These are phyloP conservation scores for Pisolithus thermaeus DNA, from an alignment of 1,284 basidiomycete species.

Conservation along the genomic window DNA sequence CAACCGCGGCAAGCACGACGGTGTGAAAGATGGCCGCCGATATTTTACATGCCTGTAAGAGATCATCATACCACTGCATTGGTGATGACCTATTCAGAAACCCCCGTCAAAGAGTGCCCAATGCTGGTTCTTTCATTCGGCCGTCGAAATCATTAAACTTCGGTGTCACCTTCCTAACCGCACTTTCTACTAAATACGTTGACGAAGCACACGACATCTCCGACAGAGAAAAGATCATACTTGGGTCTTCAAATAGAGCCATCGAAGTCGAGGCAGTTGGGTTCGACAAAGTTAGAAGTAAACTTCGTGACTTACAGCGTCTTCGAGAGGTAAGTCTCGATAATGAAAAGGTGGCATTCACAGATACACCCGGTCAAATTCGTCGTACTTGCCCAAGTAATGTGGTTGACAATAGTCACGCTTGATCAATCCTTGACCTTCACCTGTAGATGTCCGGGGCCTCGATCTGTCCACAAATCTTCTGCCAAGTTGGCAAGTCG, in stretches of 20 bases:
- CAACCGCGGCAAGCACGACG: slow-evolving; percentile 80
- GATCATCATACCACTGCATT: background rate
- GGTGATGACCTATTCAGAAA: slow-evolving; percentile 9
- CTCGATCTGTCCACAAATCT: slow-evolving; percentile 83
- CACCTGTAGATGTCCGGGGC: slow-evolving; percentile 58
- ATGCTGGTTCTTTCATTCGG: slow-evolving; percentile 73
- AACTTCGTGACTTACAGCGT: slow-evolving; percentile 61
- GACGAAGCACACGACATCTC: slow-evolving; percentile 49
- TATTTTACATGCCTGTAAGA: slow-evolving; percentile 81
- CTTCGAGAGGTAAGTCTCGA: slow-evolving; percentile 80
- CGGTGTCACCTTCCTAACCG: slow-evolving; percentile 71
- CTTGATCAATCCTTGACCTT: slow-evolving; percentile 11
- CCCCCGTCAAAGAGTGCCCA: slow-evolving; percentile 36
- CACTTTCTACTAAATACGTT: slow-evolving; percentile 73
- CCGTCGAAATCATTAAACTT: slow-evolving; percentile 49
- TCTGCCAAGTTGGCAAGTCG: slow-evolving; percentile 64
- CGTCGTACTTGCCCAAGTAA: slow-evolving; percentile 63
- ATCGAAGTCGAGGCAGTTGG: slow-evolving; percentile 87
- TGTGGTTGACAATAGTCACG: slow-evolving; percentile 21
- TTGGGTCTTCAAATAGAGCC: slow-evolving; percentile 76
- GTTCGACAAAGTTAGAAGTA: slow-evolving; percentile 70
- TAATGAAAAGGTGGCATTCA: slow-evolving; percentile 53
- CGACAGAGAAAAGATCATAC: slow-evolving; percentile 54
- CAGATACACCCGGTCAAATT: slow-evolving; percentile 53
- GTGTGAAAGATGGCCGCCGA: slow-evolving; percentile 66